Conservation (phyloP, 2,329 filamentous ascomycete genomes). For the Aspergillus pseudotamarii region DNA sequence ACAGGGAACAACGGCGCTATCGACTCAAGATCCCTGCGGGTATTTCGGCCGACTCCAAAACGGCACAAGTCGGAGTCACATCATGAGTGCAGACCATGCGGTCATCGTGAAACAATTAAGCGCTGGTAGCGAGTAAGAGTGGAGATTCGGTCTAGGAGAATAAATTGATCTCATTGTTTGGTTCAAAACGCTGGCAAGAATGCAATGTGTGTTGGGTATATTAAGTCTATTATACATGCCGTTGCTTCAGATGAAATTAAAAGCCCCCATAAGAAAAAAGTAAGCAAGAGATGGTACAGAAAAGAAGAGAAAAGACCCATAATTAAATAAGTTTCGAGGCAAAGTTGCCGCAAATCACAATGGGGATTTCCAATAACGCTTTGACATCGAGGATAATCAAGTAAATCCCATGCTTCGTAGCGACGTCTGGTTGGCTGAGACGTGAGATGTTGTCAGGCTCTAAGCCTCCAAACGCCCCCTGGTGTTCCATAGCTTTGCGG, state of each 20-base stretch:
- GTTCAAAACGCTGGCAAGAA: slow-evolving; percentile 17
- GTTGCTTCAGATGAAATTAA: slow-evolving; percentile 31
- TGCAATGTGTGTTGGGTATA: slow-evolving; percentile 38
- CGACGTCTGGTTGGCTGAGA: background rate
- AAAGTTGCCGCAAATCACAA: background rate
- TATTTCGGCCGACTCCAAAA: slow-evolving; percentile 1
- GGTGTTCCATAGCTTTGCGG: slow-evolving; percentile 13
- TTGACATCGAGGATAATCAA: slow-evolving; percentile 7
- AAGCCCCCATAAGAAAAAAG: slow-evolving; percentile 10
- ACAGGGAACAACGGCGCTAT: slow-evolving; percentile 10
- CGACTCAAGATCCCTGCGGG: slow-evolving; percentile 2
- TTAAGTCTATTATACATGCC: slow-evolving; percentile 44
- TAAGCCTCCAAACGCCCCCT: background rate
- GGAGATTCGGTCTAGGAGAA: background rate
- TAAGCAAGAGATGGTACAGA: slow-evolving; percentile 22
- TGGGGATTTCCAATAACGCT: slow-evolving; percentile 3
- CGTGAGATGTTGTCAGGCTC: background rate
- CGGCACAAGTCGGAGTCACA: slow-evolving; percentile 1
- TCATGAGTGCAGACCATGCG: slow-evolving; percentile 11
- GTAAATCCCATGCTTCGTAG: slow-evolving; percentile 4
- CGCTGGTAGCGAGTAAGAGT: slow-evolving; percentile 3
- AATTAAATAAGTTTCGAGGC: slow-evolving; percentile 2
- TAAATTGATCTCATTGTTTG: slow-evolving; percentile 1
- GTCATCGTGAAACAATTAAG: slow-evolving; percentile 10
- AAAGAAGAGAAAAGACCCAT: slow-evolving; percentile 7